Evolutionary conservation across 768 basidiomycete species (phyloP), one percentile per base, ranked within the genome.

Genomic region (Amanita muscaria): DNA sequence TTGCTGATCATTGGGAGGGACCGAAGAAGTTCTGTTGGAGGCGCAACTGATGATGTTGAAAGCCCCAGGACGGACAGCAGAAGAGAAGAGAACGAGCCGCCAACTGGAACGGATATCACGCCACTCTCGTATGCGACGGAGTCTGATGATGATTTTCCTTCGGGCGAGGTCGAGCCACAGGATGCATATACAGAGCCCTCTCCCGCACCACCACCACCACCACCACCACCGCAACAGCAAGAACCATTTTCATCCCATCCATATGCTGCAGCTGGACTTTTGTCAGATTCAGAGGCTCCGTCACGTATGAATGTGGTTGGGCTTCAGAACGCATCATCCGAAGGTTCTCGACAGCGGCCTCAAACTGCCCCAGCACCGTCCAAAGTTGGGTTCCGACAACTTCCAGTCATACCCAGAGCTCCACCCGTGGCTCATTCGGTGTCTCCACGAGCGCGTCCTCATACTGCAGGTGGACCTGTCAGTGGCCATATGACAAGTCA

Each of bases 71-170:
- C 29, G 14, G 25, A 30, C 30, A 29, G 39, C 23, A 40, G 21
- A 16, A 11, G 24, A 9, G 2, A 15, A 19, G 11, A 19, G 19
- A 29, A 6, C 27, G 40, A 11, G 8, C 31, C 40, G 31, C 40
- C 40, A 23, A 12, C 21, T 5, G 43, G 15, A 44, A 44, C 43
- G 4, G 43, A 35, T 10, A 35, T 36, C 15, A 37, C 43, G 4
- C 43, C 34, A 22, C 33, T 44, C 3, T 44, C 43, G 5, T 44
- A 44, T 15, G 35, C 16, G 12, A 15, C 31, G 4, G 12, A 10
- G 10, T 43, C 42, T n/a, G 16, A n/a, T 12, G 29, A 9, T 18
- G 29, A 7, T 16, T 22, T 44, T 4, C 32, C 24, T 12, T 18
- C 1, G 15, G 33, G 15, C 6, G 33, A 25, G 33, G 10, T 19